phyloP scores from a whole-genome alignment of 345 rosid genomes.

The Viola odorata region DNA sequence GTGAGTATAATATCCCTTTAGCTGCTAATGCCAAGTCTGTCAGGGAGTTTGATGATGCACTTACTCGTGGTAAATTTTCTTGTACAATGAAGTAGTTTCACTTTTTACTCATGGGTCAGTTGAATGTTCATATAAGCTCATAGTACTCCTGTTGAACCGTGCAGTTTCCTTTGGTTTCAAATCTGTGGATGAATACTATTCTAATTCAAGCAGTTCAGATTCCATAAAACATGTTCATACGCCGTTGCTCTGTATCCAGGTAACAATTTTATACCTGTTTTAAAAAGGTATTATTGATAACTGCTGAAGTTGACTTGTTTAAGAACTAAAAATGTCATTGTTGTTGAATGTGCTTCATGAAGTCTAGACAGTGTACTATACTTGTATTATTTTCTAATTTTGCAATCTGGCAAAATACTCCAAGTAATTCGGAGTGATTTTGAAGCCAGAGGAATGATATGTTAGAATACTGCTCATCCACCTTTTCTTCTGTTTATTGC shows the following conservation, averaged over 20 bases:
- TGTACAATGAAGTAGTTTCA: background rate
- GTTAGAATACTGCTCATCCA: background rate
- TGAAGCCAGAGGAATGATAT: background rate
- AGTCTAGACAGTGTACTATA: background rate
- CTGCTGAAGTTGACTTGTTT: background rate
- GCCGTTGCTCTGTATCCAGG: constrained; percentile 94
- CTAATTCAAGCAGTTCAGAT: constrained; percentile 79
- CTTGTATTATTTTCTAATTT: background rate
- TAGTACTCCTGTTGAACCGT: constrained; percentile 4
- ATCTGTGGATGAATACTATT: constrained; percentile 83
- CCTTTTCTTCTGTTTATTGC: constrained; percentile 9
- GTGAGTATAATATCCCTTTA: constrained; percentile 60
- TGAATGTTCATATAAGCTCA: constrained; percentile 4
- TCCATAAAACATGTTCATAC: constrained; percentile 46
- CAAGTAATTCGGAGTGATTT: background rate
- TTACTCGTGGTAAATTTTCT: constrained; percentile 59
- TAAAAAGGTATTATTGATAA: background rate
- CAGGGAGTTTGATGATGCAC: constrained; percentile 77
- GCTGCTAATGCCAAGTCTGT: constrained; percentile 75
- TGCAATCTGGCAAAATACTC: background rate
- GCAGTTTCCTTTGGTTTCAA: constrained; percentile 94
- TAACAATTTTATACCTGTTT: constrained; percentile 14
- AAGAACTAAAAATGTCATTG: background rate
- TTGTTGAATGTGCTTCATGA: background rate
- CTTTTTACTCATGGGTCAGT: too few species aligned